Conservation (phyloP, 1,139 yeast species). For the Geotrichum phurueaensis region DNA sequence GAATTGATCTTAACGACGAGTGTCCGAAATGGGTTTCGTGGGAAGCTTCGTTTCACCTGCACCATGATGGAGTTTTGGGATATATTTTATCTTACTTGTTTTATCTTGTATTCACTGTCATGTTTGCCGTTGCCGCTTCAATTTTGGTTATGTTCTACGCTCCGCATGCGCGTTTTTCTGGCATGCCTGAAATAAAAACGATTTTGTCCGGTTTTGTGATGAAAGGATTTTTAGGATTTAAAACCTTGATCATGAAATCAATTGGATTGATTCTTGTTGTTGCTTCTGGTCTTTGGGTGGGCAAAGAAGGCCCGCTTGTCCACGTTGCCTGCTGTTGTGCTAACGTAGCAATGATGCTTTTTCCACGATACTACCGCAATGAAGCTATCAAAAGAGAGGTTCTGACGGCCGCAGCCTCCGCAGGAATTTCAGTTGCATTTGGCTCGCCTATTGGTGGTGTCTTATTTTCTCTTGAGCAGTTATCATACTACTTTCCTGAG, state of each 20-base stretch:
- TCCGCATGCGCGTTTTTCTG: conserved; percentile 52
- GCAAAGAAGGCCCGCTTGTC: conserved; percentile 90
- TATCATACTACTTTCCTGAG: conserved; percentile 58
- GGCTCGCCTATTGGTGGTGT: conserved; percentile 96
- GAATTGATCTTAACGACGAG: conserved; percentile 29
- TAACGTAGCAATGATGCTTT: conserved; percentile 36
- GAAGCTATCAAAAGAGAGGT: conserved; percentile 49
- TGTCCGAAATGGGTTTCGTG: conserved; percentile 42
- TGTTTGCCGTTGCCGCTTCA: conserved; percentile 34
- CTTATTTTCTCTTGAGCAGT: conserved; percentile 70
- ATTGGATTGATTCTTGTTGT: conserved; percentile 58
- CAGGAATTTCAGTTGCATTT: conserved; percentile 91
- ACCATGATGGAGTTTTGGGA: conserved; percentile 28
- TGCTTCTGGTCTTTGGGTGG: conserved; percentile 82
- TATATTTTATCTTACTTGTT: conserved; percentile 36
- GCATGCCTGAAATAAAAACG: conserved; percentile 59
- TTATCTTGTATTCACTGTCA: conserved; percentile 35
- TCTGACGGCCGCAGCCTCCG: conserved; percentile 81
- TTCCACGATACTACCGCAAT: conserved; percentile 32
- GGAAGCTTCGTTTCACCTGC: conserved; percentile 33
- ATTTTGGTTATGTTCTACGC: conserved; percentile 37
- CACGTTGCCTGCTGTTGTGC: conserved; percentile 76
- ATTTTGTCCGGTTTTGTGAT: conserved; percentile 33
- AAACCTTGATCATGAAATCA: conserved; percentile 46
- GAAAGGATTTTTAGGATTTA: conserved; percentile 43